Conservation (phyloP, 352 stramenopile species). For the Globisporangium spiculum region DNA sequence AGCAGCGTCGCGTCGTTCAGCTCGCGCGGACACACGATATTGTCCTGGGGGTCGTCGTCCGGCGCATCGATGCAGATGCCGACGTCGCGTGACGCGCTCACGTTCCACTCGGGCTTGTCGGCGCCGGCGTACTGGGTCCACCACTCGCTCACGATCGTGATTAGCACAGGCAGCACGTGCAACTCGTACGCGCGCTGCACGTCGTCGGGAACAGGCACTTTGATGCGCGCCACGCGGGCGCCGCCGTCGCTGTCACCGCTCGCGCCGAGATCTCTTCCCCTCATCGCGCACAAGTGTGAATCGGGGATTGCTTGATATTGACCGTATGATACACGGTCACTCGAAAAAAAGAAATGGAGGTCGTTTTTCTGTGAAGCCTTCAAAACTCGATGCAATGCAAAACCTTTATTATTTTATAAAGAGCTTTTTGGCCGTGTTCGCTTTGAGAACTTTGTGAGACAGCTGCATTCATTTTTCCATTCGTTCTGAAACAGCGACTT, state of each 20-base stretch:
- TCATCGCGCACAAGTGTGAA: background rate
- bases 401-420: too few relatives aligned
- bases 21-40: slow-evolving; percentile 9
- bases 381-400: too few relatives aligned
- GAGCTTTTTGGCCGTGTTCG: too few relatives aligned
- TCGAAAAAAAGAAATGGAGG: too few relatives aligned
- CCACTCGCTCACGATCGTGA: slow-evolving; percentile 5
- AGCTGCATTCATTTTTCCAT: too few relatives aligned
- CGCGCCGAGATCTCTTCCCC: background rate
- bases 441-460: too few relatives aligned
- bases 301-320: too few relatives aligned
- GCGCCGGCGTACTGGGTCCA: background rate
- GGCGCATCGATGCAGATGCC: slow-evolving; percentile 13
- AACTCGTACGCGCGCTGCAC: background rate
- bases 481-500: too few relatives aligned
- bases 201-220: background rate
- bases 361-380: too few relatives aligned
- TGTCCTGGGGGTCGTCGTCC: slow-evolving; percentile 14
- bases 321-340: too few relatives aligned
- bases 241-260: background rate
- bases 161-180: slow-evolving; percentile 4
- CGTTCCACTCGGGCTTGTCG: slow-evolving; percentile 4
- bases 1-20: slow-evolving; percentile 12
- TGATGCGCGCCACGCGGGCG: slow-evolving; percentile 1
- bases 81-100: background rate